A percentile compares a stretch with the other conserved stretches of the same genome.
Evolutionary conservation across 345 rosid genomes (phyloP).

Genomic region (Murraya koenigii): DNA sequence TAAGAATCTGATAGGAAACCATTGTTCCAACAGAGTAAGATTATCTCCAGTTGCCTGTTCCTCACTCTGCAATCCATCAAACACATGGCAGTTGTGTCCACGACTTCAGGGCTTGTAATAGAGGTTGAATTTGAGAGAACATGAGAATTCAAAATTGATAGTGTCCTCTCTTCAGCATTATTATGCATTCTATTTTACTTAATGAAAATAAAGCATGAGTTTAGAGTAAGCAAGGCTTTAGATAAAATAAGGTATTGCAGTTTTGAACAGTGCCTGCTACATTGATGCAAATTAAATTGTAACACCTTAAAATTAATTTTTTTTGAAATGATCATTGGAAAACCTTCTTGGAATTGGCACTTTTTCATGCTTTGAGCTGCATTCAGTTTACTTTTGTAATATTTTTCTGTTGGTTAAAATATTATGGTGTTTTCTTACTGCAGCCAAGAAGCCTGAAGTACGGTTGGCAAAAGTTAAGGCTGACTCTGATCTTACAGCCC

Average conservation of each 20-base stretch:
- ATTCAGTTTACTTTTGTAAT: background rate
- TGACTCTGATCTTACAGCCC: slow-evolving; percentile 60
- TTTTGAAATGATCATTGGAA: background rate
- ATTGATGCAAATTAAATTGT: background rate
- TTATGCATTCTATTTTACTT: background rate
- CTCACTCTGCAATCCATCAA: background rate
- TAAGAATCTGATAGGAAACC: background rate
- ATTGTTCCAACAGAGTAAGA: background rate
- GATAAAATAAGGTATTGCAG: background rate
- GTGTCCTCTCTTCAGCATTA: background rate
- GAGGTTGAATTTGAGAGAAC: background rate
- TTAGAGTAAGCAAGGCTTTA: background rate
- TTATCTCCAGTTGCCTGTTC: background rate
- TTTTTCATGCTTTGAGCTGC: background rate
- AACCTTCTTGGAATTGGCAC: background rate
- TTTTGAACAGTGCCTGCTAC: background rate
- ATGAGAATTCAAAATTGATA: background rate
- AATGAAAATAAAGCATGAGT: background rate
- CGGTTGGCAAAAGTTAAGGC: slow-evolving; percentile 76
- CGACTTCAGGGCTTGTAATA: background rate
- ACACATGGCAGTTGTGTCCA: background rate
- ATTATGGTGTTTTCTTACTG: slow-evolving; percentile 13
- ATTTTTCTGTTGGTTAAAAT: background rate
- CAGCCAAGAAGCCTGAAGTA: slow-evolving; percentile 46
- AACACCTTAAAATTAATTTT: background rate